Conservation (phyloP, 345 rosid species). For the Salix udensis region DNA sequence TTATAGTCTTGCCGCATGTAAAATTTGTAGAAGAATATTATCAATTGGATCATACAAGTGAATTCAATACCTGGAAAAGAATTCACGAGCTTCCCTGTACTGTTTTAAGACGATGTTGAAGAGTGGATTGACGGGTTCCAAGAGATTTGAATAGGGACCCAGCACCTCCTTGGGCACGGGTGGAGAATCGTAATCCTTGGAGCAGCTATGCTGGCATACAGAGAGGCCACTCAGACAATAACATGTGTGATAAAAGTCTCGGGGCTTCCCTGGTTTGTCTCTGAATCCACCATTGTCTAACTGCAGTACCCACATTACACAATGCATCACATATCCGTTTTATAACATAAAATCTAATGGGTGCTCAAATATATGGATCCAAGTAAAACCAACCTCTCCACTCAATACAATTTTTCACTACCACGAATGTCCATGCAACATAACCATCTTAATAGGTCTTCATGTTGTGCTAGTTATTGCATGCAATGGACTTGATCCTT, state of each 20-base stretch:
- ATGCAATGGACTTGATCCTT: not conserved
- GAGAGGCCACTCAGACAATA: slow-evolving; percentile 90
- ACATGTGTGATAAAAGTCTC: slow-evolving; percentile 89
- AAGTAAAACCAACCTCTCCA: not conserved
- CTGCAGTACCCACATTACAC: slow-evolving; percentile 32
- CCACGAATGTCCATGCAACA: not conserved
- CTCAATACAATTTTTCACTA: not conserved
- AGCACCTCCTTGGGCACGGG: slow-evolving; percentile 55
- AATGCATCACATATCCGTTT: not conserved
- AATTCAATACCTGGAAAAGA: slow-evolving; percentile 29
- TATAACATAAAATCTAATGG: not conserved
- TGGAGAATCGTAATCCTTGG: slow-evolving; percentile 46
- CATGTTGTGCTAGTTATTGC: not conserved
- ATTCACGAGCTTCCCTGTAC: slow-evolving; percentile 63
- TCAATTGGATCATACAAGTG: not conserved
- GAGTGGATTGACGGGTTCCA: slow-evolving; percentile 75
- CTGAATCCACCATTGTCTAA: slow-evolving; percentile 67
- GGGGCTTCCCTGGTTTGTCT: slow-evolving; percentile 74
- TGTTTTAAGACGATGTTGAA: slow-evolving; percentile 64
- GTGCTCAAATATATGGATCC: not conserved
- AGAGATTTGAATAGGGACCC: slow-evolving; percentile 69
- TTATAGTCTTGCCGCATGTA: not conserved
- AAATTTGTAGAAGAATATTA: not conserved
- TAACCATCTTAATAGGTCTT: not conserved
- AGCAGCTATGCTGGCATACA: slow-evolving; percentile 62